Evolutionary conservation across 352 stramenopile species (phyloP).

Genomic region (Blastocystis sp.): DNA sequence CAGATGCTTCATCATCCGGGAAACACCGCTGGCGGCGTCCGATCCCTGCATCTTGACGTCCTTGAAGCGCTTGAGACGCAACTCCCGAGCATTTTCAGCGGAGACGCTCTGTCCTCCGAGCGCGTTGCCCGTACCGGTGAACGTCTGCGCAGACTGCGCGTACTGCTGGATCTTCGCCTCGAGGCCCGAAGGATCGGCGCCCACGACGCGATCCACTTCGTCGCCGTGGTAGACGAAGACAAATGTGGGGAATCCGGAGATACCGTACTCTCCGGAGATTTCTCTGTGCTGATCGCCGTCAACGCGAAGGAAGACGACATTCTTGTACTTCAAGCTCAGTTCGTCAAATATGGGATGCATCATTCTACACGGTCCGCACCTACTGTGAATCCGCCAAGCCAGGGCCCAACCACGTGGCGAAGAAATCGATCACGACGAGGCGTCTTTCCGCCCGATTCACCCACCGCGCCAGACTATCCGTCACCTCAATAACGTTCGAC

Average conservation of each 20-base stretch:
- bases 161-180: slow-evolving; percentile 48
- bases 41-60: slow-evolving; percentile 29
- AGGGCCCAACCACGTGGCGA: slow-evolving; percentile 36
- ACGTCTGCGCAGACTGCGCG: background rate
- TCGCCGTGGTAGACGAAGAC: slow-evolving; percentile 40
- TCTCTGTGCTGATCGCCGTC: slow-evolving; percentile 37
- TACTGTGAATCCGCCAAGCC: background rate
- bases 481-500: slow-evolving; percentile 50
- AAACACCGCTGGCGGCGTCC: background rate
- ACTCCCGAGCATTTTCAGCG: slow-evolving; percentile 16
- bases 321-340: slow-evolving; percentile 51
- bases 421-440: slow-evolving; percentile 61
- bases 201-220: slow-evolving; percentile 43
- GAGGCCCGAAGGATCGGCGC: background rate
- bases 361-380: slow-evolving; percentile 62
- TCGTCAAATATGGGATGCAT: slow-evolving; percentile 69
- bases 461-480: slow-evolving; percentile 31
- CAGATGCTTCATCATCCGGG: slow-evolving; percentile 19
- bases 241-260: slow-evolving; percentile 45
- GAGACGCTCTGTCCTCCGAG: background rate
- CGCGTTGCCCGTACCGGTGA: slow-evolving; percentile 31
- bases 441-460: slow-evolving; percentile 25
- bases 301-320: slow-evolving; percentile 61
- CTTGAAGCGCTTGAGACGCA: slow-evolving; percentile 49
- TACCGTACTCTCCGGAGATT: slow-evolving; percentile 23